Evolutionary conservation across 225 moss, liverwort and hornwort species (phyloP).

Genomic region (Anthoceros angustus): DNA sequence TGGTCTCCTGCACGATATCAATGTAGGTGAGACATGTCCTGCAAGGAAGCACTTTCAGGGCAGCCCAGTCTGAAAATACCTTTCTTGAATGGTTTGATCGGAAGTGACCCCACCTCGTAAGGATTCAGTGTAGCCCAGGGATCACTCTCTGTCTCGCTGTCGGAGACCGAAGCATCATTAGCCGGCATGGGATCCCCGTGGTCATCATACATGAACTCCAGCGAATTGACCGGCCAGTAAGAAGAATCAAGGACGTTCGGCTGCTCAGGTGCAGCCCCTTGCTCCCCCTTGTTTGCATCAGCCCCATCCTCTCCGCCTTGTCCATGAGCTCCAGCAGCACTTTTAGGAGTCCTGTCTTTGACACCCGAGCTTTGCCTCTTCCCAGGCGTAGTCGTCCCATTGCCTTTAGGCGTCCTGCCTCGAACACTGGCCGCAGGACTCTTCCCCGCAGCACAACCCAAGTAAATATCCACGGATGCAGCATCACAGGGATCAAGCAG

Average conservation of each 20-base stretch:
- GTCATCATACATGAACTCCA: slow-evolving; percentile 3
- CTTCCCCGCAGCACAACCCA: slow-evolving; percentile 7
- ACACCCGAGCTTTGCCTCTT: background rate
- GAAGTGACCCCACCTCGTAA: slow-evolving; percentile 29
- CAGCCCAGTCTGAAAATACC: slow-evolving; percentile 12
- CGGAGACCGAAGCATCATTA: slow-evolving; percentile 4
- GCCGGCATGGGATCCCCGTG: slow-evolving; percentile 6
- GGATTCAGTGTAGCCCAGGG: slow-evolving; percentile 40
- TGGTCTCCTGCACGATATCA: slow-evolving; percentile 19
- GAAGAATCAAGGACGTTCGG: background rate
- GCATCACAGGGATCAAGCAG: slow-evolving; percentile 36
- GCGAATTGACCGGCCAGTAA: background rate
- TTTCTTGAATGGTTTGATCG: slow-evolving; percentile 24
- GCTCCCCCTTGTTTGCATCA: no score
- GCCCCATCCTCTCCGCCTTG: slow-evolving; percentile 3
- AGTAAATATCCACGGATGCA: slow-evolving; percentile 27
- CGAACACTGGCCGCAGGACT: slow-evolving; percentile 15
- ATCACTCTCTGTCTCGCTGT: slow-evolving; percentile 18
- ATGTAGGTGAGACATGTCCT: background rate
- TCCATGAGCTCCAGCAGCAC: slow-evolving; percentile 5
- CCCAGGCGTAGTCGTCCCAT: background rate
- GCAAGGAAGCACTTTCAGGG: background rate
- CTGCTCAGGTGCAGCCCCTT: background rate
- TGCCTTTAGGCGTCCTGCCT: background rate
- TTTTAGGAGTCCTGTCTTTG: slow-evolving; percentile 6